A percentile compares a stretch with the other conserved stretches of the same genome.
phyloP scores from a whole-genome alignment of 768 basidiomycete genomes.

The Lactarius pseudohatsudake region DNA sequence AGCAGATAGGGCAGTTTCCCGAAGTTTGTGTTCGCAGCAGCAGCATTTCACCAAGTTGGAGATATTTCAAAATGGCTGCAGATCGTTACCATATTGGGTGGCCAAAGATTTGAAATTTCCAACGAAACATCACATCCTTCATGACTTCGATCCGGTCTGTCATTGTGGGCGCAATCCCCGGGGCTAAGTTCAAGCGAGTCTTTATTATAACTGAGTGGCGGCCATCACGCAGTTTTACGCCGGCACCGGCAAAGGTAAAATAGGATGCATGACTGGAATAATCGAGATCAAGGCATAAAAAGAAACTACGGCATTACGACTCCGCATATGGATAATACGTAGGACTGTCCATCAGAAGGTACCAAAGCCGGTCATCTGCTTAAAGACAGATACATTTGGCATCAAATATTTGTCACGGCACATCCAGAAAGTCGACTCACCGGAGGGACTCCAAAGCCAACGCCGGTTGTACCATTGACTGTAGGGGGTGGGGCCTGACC shows the following conservation, averaged over 20 bases:
- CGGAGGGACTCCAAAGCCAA: conserved; percentile 52
- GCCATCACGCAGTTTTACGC: not conserved
- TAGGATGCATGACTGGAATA: conserved; percentile 3
- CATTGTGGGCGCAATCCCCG: not conserved
- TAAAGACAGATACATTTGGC: not conserved
- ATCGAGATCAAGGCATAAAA: conserved; percentile 9
- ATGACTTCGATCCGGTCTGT: not conserved
- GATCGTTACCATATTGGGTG: not conserved
- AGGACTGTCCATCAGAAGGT: conserved; percentile 21
- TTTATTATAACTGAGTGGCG: not conserved
- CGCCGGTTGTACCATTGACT: conserved; percentile 55
- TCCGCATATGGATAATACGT: conserved; percentile 5
- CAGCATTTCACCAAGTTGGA: too few relatives aligned
- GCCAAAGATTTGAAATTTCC: not conserved
- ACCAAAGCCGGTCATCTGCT: conserved; percentile 32
- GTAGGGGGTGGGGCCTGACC: conserved; percentile 59
- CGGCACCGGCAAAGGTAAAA: not conserved
- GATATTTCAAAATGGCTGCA: not conserved
- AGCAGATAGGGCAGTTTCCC: not conserved
- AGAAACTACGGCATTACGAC: conserved; percentile 6
- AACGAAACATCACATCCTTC: too few relatives aligned
- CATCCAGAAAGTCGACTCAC: conserved; percentile 42
- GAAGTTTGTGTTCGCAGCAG: too few relatives aligned
- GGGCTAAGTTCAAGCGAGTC: not conserved
- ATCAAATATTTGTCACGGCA: not conserved